Conservation (phyloP, 73 alveolate genomes). For the Urostyla sp. region DNA sequence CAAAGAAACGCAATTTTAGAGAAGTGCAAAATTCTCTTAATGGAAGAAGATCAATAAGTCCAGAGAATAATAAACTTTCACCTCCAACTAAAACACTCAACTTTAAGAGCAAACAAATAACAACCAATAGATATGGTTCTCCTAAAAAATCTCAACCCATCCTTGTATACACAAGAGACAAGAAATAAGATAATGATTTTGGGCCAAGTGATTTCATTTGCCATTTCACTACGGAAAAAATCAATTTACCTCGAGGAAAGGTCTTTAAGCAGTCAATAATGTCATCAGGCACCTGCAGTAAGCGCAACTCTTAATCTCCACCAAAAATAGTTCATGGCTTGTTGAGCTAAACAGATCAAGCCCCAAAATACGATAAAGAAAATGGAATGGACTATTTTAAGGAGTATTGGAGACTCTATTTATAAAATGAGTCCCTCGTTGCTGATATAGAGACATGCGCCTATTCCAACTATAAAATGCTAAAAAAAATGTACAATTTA, state of each 20-base stretch:
- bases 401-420: slow-evolving; percentile 65
- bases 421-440: slow-evolving; percentile 59
- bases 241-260: slow-evolving; percentile 52
- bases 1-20: too few relatives aligned
- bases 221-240: slow-evolving; percentile 35
- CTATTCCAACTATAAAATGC: slow-evolving; percentile 11
- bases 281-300: slow-evolving; percentile 30
- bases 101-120: too few relatives aligned
- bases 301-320: slow-evolving; percentile 43
- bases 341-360: slow-evolving; percentile 17
- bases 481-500: slow-evolving; percentile 30
- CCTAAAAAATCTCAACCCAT: too few relatives aligned
- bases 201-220: too few relatives aligned
- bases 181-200: too few relatives aligned
- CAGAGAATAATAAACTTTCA: too few relatives aligned
- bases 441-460: slow-evolving; percentile 50
- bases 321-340: background rate
- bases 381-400: slow-evolving; percentile 49
- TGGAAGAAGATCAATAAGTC: too few relatives aligned
- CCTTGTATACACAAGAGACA: too few relatives aligned
- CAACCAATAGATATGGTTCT: too few relatives aligned
- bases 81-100: too few relatives aligned
- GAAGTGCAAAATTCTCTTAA: too few relatives aligned
- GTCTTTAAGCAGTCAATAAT: slow-evolving; percentile 25
- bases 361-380: slow-evolving; percentile 1